Conservation (phyloP, 331 rosid genomes). For the Malus hybrid region DNA sequence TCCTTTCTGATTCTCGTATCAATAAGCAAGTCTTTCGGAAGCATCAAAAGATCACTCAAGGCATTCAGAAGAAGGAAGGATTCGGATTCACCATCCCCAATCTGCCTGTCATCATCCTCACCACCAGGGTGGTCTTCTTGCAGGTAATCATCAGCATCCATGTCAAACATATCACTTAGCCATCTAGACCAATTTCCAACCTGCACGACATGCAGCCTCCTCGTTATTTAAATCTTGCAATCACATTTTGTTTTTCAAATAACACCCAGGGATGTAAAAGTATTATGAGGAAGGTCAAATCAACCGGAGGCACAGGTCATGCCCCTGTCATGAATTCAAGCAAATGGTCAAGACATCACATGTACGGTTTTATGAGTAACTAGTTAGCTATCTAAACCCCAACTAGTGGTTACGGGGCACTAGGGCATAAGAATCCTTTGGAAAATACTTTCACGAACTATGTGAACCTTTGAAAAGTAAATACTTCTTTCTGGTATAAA, state of each 20-base stretch:
- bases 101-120: conserved; percentile 26
- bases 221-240: conserved; percentile 4
- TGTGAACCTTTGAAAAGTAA: neutral
- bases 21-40: conserved; percentile 93
- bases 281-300: neutral
- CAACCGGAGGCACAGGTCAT: too few relatives aligned
- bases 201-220: conserved; percentile 41
- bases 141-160: conserved; percentile 53
- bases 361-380: neutral
- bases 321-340: neutral
- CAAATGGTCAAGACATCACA: neutral
- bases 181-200: conserved; percentile 93
- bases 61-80: conserved; percentile 69
- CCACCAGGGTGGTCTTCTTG: conserved; percentile 30
- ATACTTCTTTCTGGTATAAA: neutral
- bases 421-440: too few relatives aligned
- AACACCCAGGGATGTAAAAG: neutral
- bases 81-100: conserved; percentile 29
- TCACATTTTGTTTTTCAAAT: neutral
- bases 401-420: neutral
- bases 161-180: conserved; percentile 77
- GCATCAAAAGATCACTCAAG: conserved; percentile 96
- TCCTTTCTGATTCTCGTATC: conserved; percentile 66
- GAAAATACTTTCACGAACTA: neutral
- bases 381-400: neutral